A percentile compares a stretch with the other conserved stretches of the same genome.
Evolutionary conservation across 2,329 filamentous ascomycete species (phyloP).

Genomic region (Penicillium sp.): DNA sequence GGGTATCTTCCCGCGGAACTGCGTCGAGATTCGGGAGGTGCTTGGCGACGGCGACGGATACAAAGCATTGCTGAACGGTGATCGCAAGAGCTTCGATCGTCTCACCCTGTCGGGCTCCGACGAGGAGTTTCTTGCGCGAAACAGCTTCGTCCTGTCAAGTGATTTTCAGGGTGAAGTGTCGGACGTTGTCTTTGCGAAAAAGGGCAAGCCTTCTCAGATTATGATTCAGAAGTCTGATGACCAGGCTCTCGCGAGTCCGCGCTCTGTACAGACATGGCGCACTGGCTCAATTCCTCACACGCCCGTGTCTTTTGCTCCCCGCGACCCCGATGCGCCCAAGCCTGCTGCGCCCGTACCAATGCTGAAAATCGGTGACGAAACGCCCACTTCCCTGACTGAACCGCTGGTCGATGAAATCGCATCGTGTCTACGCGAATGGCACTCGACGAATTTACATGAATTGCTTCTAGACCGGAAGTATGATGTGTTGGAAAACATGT

Average conservation of each 20-base stretch:
- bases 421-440: slow-evolving; percentile 95
- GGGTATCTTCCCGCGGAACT: slow-evolving; percentile 94
- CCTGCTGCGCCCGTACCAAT: slow-evolving; percentile 93
- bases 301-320: slow-evolving; percentile 40
- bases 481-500: slow-evolving; percentile 75
- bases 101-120: slow-evolving; percentile 30
- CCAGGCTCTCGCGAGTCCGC: slow-evolving; percentile 31
- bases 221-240: slow-evolving; percentile 42
- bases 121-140: slow-evolving; percentile 27
- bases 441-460: slow-evolving; percentile 94
- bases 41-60: slow-evolving; percentile 69
- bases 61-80: slow-evolving; percentile 36
- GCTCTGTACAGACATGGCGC: slow-evolving; percentile 31
- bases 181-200: slow-evolving; percentile 39
- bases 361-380: slow-evolving; percentile 97
- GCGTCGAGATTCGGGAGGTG: slow-evolving; percentile 91
- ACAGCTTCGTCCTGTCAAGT: slow-evolving; percentile 30
- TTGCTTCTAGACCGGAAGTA: slow-evolving; percentile 84
- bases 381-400: slow-evolving; percentile 82
- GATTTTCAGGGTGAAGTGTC: slow-evolving; percentile 34
- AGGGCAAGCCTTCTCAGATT: slow-evolving; percentile 44
- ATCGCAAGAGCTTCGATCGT: slow-evolving; percentile 38
- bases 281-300: slow-evolving; percentile 38
- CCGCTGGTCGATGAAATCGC: slow-evolving; percentile 97
- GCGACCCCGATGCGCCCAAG: slow-evolving; percentile 66